A percentile compares a stretch with the other conserved stretches of the same genome.
Evolutionary conservation across 2,329 filamentous ascomycete genomes (phyloP).

Genomic region (Fusarium redolens): DNA sequence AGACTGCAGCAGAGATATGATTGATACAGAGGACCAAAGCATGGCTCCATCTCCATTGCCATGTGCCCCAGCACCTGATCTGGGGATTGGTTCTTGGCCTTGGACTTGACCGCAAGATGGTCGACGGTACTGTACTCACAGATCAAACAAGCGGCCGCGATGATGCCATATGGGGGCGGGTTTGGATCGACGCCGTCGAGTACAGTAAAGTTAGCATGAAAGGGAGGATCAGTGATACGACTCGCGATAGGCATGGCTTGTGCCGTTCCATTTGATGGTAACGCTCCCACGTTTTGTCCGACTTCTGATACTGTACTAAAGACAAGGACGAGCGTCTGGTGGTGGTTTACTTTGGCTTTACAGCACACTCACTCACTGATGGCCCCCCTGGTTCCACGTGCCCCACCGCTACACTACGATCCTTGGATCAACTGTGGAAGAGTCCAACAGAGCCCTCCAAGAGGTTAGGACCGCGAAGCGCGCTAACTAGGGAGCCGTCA

Average conservation of each 20-base stretch:
- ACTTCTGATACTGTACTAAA: slow-evolving; percentile 21
- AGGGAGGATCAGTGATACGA: slow-evolving; percentile 9
- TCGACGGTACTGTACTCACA: not conserved
- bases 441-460: not conserved
- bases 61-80: slow-evolving; percentile 24
- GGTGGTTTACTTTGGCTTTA: slow-evolving; percentile 23
- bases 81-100: slow-evolving; percentile 23
- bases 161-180: slow-evolving; percentile 27
- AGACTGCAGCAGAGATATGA: not conserved
- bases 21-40: not conserved
- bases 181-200: slow-evolving; percentile 26
- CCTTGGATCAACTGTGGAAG: slow-evolving; percentile 5
- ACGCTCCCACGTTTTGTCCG: slow-evolving; percentile 35
- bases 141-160: slow-evolving; percentile 12
- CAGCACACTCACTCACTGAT: not conserved
- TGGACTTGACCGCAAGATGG: slow-evolving; percentile 28
- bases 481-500: slow-evolving; percentile 25
- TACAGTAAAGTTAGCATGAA: not conserved
- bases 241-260: slow-evolving; percentile 19
- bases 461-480: slow-evolving; percentile 6
- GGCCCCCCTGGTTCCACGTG: slow-evolving; percentile 35
- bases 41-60: slow-evolving; percentile 5
- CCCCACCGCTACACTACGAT: slow-evolving; percentile 24
- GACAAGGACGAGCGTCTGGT: slow-evolving; percentile 19
- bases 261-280: slow-evolving; percentile 19